Evolutionary conservation across 768 basidiomycete species (phyloP), one percentile per base, ranked within the genome.

Genomic region (Tricholoma terreum): DNA sequence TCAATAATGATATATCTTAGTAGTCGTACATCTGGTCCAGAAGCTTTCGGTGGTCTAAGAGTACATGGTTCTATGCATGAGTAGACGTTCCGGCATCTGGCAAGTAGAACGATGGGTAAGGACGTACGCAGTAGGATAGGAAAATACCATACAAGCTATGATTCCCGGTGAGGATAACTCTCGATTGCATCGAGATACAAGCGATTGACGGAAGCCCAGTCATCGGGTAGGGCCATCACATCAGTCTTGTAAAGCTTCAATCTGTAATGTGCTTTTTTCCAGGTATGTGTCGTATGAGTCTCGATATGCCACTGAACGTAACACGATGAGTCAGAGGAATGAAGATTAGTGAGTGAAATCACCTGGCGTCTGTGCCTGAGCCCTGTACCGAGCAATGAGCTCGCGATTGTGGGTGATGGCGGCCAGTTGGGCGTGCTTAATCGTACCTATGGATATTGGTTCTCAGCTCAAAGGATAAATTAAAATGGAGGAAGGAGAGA

Each of bases 341-440:
- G 45, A 42, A 21, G 35, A 58, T 19, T 48, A 22, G 54, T 4
- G 2, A 24, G 50, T 35, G 54, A 50, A 11, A 45, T 57, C 77
- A 85, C 88, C 77, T 49, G 84, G 74, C 0, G 73, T 80, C 42
- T 83, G 80, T 1, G 83, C 75, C 11, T 73, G 67, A 3, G 82
- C 81, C 49, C 87, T 72, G 63, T 85, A 85, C 14, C 86, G 78
- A 6, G 87, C 90, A 31, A 93, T 77, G 5, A 89, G 77, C 51
- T 83, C 79, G 30, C 87, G 75, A 65, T 93, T 90, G 62, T 92
- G 84, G 31, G 80, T 73, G 38, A 92, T 87, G 1, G 90, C 88
- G 5, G 88, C 86, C 0, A 89, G 70, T 63, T 94, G 92, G 0
- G 84, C 83, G 49, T 95, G 92, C 69, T 89, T 92, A 56, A 95